Evolutionary conservation across 106 monocot genomes (phyloP), one percentile per base, ranked within the genome.

Genomic region (Vanilla planifolia): DNA sequence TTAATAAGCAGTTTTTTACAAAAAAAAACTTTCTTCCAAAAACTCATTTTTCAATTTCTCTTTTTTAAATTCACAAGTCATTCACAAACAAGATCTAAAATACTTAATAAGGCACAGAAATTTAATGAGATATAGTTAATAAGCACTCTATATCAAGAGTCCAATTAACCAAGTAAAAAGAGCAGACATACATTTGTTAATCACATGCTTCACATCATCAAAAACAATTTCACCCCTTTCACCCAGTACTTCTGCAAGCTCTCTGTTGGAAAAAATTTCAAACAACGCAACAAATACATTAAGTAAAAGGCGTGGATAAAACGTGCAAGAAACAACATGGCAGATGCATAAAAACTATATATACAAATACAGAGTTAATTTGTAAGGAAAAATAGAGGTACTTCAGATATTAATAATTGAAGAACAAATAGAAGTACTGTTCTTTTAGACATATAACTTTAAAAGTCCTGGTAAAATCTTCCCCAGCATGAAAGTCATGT

Each of bases 191-290:
- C 98, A 73, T 72, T 92, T 91, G 63, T 73, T 57, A 29, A 98
- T 92, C 7, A 85, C 71, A 66, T 82, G 71, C 46, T 82, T 73
- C 37, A 98, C 92, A 71, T 85, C 91, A 35, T 56, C 57, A 62
- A 91, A 91, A 70, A 75, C 75, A 68, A 92, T 88, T 52, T 72
- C 63, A 29, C 92, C 92, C 64, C 92, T 88, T 26, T 88, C 78
- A 13, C 78, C 91, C 64, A 92, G 67, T 5, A 32, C 59, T 82
- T 74, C 85, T 58, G 87, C 98, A 59, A 98, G 88, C 61, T 98
- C 92, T 51, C 95, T 95, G 77, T 51, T 27, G 29, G 77, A 44
- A 5, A 39, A 66, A 70, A n/a, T n/a, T n/a, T n/a, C n/a, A n/a
- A n/a, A n/a, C n/a, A n/a, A n/a, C n/a, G n/a, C n/a, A n/a, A n/a